Conservation (phyloP, 208 protist genomes). For the Zelonia costaricensis region DNA sequence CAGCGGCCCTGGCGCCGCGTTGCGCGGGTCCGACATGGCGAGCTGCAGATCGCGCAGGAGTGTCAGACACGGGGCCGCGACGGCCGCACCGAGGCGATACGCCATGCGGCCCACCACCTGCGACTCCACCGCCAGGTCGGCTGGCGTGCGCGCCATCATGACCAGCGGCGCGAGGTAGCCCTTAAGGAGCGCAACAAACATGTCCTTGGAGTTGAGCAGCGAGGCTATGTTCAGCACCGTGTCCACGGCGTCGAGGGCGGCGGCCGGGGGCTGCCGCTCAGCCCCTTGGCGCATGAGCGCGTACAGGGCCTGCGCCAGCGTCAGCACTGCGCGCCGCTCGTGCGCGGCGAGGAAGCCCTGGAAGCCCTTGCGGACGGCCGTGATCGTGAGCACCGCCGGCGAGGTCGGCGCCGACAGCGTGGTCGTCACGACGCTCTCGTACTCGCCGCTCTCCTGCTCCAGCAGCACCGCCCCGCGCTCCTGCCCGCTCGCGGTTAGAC, state of each 20-base stretch:
- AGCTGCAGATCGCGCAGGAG: slow-evolving; percentile 56
- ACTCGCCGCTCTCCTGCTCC: slow-evolving; percentile 27
- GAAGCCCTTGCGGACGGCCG: slow-evolving; percentile 50
- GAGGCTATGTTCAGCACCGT: slow-evolving; percentile 74
- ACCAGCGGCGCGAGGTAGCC: slow-evolving; percentile 53
- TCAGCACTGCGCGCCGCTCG: slow-evolving; percentile 46
- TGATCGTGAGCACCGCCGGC: slow-evolving; percentile 28
- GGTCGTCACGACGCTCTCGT: slow-evolving; percentile 20
- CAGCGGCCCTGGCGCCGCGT: background rate
- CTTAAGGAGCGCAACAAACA: slow-evolving; percentile 59
- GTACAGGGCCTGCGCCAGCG: slow-evolving; percentile 62
- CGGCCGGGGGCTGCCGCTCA: slow-evolving; percentile 11
- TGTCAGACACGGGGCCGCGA: slow-evolving; percentile 42
- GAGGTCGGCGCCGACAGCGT: slow-evolving; percentile 23
- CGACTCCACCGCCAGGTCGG: slow-evolving; percentile 46
- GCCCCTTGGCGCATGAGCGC: slow-evolving; percentile 27
- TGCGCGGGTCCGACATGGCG: slow-evolving; percentile 26
- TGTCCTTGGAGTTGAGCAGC: slow-evolving; percentile 56
- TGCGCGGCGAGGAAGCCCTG: slow-evolving; percentile 51
- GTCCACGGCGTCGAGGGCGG: slow-evolving; percentile 43
- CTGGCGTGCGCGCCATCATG: slow-evolving; percentile 28
- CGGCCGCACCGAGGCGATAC: slow-evolving; percentile 46
- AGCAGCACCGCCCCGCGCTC: slow-evolving; percentile 14
- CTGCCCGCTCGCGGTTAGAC: slow-evolving; percentile 18
- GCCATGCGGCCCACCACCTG: slow-evolving; percentile 52